Percentiles rank a stretch among this genome's conserved stretches.
Evolutionary conservation across 371 early-diverging fungal species (phyloP).

Genomic region (Zopfochytrium polystomum): DNA sequence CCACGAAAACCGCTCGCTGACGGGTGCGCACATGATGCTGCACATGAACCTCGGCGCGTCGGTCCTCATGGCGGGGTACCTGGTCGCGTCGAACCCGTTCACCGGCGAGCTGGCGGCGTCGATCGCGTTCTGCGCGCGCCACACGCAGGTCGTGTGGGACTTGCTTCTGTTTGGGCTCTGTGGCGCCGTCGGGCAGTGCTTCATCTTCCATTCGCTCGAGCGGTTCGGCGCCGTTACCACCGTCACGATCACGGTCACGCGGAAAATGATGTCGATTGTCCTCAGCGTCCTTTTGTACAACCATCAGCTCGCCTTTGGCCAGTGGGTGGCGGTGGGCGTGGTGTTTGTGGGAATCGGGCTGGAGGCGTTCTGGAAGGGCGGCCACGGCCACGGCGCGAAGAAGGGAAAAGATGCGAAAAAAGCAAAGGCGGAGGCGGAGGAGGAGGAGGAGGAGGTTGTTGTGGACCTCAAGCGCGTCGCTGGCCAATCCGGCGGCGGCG

Average conservation of each 20-base stretch:
- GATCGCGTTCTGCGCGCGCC: constrained; percentile 65
- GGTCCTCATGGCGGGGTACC: constrained; percentile 64
- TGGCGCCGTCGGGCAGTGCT: constrained; percentile 96
- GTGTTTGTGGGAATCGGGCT: constrained; percentile 73
- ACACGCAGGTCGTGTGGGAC: constrained; percentile 79
- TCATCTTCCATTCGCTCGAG: constrained; percentile 93
- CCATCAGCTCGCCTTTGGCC: constrained; percentile 70
- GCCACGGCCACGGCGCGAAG: neutral
- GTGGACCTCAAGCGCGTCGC: too few species aligned
- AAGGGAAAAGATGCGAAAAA: too few species aligned
- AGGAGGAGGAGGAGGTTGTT: too few species aligned
- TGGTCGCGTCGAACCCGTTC: constrained; percentile 67
- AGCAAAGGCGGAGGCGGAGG: too few species aligned
- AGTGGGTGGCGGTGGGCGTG: constrained; percentile 82
- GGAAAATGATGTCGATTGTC: constrained; percentile 95
- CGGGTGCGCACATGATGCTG: constrained; percentile 95
- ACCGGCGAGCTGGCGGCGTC: constrained; percentile 70
- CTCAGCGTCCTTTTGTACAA: constrained; percentile 86
- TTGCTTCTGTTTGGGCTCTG: constrained; percentile 83
- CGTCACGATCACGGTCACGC: constrained; percentile 92
- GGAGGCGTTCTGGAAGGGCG: constrained; percentile 32
- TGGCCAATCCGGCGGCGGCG: too few species aligned
- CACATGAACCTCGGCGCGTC: constrained; percentile 88
- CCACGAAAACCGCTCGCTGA: constrained; percentile 58
- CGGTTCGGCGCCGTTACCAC: constrained; percentile 87